Conservation (phyloP, 2,329 filamentous ascomycete genomes). For the Monosporascus sp. region DNA sequence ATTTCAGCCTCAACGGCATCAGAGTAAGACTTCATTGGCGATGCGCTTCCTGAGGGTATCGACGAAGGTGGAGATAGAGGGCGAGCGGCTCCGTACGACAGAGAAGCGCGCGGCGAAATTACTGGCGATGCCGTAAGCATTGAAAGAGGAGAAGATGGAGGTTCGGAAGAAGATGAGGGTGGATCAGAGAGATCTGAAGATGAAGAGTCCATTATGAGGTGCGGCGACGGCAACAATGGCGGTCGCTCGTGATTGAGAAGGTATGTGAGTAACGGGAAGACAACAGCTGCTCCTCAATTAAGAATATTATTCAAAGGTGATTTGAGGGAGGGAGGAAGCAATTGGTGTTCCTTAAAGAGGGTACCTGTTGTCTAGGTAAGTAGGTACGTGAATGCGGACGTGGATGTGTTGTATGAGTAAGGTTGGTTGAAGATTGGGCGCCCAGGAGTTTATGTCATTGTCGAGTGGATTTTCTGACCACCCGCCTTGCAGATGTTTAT, state of each 20-base stretch:
- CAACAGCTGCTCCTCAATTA: no score
- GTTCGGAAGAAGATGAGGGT: conserved; percentile 33
- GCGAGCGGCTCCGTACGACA: conserved; percentile 34
- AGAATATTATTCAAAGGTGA: no score
- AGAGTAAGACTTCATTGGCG: conserved; percentile 41
- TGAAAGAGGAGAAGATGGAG: conserved; percentile 51
- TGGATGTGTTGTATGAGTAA: neutral
- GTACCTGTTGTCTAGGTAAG: neutral
- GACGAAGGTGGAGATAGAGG: conserved; percentile 51
- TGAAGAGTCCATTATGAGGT: conserved; percentile 17
- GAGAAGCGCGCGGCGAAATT: conserved; percentile 35
- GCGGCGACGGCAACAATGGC: neutral
- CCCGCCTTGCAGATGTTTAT: no score
- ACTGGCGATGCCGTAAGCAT: conserved; percentile 50
- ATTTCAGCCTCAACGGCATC: conserved; percentile 35
- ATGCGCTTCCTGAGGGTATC: conserved; percentile 44
- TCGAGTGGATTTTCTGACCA: no score
- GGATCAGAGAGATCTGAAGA: conserved; percentile 27
- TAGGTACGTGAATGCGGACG: neutral
- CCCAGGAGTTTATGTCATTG: neutral
- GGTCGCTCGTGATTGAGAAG: neutral
- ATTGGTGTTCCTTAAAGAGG: neutral
- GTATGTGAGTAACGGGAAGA: neutral
- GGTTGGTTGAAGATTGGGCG: neutral
- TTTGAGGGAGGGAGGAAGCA: neutral